Conservation (phyloP, 2,329 filamentous ascomycete species). For the Exophiala sideris region DNA sequence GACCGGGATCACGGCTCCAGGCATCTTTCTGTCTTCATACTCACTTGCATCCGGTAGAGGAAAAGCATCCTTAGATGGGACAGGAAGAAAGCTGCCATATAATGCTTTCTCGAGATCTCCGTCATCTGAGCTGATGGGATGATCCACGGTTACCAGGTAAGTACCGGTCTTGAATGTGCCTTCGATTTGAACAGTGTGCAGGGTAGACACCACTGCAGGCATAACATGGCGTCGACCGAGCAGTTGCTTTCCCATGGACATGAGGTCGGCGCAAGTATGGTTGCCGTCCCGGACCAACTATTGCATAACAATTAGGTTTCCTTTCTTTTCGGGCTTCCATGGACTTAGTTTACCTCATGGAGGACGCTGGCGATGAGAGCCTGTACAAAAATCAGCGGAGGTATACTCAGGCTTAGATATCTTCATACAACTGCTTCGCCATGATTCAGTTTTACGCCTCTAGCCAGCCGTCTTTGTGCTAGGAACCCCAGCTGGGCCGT, state of each 20-base stretch:
- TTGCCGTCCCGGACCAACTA: slow-evolving; percentile 92
- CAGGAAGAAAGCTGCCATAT: slow-evolving; percentile 85
- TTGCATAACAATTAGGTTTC: slow-evolving; percentile 5
- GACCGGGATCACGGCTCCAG: slow-evolving; percentile 73
- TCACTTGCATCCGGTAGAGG: slow-evolving; percentile 60
- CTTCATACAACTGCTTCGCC: slow-evolving; percentile 70
- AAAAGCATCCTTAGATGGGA: slow-evolving; percentile 68
- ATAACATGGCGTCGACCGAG: slow-evolving; percentile 89
- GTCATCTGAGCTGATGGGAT: slow-evolving; percentile 81
- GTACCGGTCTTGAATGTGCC: slow-evolving; percentile 89
- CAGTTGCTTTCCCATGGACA: slow-evolving; percentile 86
- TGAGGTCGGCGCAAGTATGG: slow-evolving; percentile 87
- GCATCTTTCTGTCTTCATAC: slow-evolving; percentile 66
- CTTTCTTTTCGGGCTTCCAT: not conserved
- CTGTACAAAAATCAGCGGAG: slow-evolving; percentile 28
- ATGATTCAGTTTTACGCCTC: slow-evolving; percentile 86
- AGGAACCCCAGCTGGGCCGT: slow-evolving; percentile 85
- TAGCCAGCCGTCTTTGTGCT: slow-evolving; percentile 80
- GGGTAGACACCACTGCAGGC: slow-evolving; percentile 72
- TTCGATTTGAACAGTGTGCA: slow-evolving; percentile 86
- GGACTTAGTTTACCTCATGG: slow-evolving; percentile 64
- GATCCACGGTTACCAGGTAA: slow-evolving; percentile 90
- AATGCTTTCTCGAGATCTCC: slow-evolving; percentile 82
- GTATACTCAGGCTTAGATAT: not conserved
- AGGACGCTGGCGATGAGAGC: slow-evolving; percentile 73